Evolutionary conservation across 345 rosid genomes (phyloP), one percentile per base, ranked within the genome.

Genomic region (Citrus glauca): DNA sequence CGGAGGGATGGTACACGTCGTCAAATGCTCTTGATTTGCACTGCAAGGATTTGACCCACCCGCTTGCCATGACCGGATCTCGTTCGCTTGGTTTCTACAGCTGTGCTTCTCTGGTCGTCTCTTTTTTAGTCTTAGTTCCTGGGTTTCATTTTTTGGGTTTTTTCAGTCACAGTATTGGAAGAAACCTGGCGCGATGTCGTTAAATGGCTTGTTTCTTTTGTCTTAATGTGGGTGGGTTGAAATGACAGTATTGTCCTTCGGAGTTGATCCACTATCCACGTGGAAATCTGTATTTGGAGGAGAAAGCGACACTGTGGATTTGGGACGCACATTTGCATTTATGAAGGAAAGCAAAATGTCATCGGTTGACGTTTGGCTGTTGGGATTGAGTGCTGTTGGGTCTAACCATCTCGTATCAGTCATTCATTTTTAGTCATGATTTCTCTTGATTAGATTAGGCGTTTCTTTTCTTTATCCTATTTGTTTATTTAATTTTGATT

Each of bases 21-120:
- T 96, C 98, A 67, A 85, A 89, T 35, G 99, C 98, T 79, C 93
- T 89, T 0, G 99, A 94, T 79, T 90, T 96, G 90, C 99, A 96
- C 63, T 94, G 98, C 62, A 93, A 73, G 2, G 98, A 94, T 79
- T 94, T 96, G 67, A 96, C 90, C 99, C 99, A 96, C 69, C 91
- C 86, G 66, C 85, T 80, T 37, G 97, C 94, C 98, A 92, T 94
- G 48, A 42, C 55, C 75, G 65, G 74, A 78, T 69, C 69, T 42
- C 32, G 14, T 11, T 59, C 27, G 9, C 25, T 22, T 14, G 0
- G 33, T 7, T 33, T 32, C 24, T 1, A 30, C 17, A 63, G 67
- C 68, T 64, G 17, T 28, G 16, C 7, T 38, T 38, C 9, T 38
- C 19, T 6, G 6, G 16, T 33, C 77, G 83, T 84, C 81, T 78